A percentile compares a stretch with the other conserved stretches of the same genome.
Evolutionary conservation across 2,329 filamentous ascomycete species (phyloP).

Genomic region (Fusarium miscanthi): DNA sequence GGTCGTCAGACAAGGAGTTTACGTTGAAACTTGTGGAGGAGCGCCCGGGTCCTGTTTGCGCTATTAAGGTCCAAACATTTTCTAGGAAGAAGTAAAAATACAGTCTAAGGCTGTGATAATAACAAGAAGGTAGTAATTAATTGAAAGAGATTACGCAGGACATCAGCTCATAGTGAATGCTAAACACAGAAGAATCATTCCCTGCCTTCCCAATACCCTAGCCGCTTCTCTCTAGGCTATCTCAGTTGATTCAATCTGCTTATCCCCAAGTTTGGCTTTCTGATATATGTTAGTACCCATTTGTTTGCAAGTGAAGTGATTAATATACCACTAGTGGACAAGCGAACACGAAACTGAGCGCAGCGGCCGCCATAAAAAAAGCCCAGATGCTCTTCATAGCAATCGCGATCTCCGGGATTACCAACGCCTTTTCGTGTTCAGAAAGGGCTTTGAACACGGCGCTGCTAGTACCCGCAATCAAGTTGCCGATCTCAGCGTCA

Average conservation of each 20-base stretch:
- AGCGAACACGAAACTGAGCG: neutral
- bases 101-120: rapidly evolving
- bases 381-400: constrained; percentile 1
- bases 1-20: neutral
- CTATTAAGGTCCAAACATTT: neutral
- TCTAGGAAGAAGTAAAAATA: neutral
- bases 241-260: neutral
- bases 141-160: rapidly evolving
- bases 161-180: neutral
- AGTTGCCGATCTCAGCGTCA: rapidly evolving
- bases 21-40: neutral
- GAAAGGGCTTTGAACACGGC: neutral
- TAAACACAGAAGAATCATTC: too few species aligned
- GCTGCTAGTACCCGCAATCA: constrained; percentile 2
- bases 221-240: too few species aligned
- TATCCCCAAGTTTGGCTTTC: neutral
- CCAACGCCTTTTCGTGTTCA: neutral
- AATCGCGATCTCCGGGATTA: neutral
- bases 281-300: rapidly evolving
- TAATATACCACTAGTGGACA: neutral
- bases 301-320: too few species aligned
- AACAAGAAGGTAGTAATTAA: rapidly evolving
- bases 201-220: too few species aligned
- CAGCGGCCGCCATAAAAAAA: neutral
- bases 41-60: rapidly evolving